Percentiles rank a stretch among this genome's conserved stretches.
Evolutionary conservation across 2,329 filamentous ascomycete species (phyloP).

Genomic region (Tolypocladium pustulatum): DNA sequence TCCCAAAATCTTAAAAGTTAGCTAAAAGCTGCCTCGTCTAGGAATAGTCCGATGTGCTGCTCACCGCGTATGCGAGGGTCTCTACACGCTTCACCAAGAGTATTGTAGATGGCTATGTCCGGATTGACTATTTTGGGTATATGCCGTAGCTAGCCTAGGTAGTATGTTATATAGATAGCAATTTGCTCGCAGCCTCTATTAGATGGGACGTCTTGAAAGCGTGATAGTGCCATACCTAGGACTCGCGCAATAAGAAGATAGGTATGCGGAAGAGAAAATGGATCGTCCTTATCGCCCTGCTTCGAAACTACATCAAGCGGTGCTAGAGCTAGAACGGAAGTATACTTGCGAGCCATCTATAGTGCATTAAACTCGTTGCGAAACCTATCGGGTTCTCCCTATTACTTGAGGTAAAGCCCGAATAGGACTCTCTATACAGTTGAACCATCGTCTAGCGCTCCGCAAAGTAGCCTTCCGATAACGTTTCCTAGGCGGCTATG

Average conservation of each 20-base stretch:
- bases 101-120: background rate
- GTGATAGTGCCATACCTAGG: background rate
- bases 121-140: background rate
- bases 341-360: background rate
- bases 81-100: background rate
- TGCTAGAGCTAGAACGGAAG: background rate
- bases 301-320: background rate
- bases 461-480: background rate
- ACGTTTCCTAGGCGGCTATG: background rate
- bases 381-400: background rate
- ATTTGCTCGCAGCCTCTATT: background rate
- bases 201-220: background rate
- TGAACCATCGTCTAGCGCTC: background rate
- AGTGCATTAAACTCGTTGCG: background rate
- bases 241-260: background rate
- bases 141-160: background rate
- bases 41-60: background rate
- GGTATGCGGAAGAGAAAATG: background rate
- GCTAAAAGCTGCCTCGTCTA: background rate
- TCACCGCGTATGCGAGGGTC: background rate
- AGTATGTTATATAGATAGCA: background rate
- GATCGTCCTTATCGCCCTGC: background rate
- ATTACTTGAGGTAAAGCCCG: background rate
- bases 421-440: background rate
- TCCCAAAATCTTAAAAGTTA: background rate